Evolutionary conservation across 257 asterid species (phyloP), one percentile per base, ranked within the genome.

Genomic region (Solanum raphanifolium): DNA sequence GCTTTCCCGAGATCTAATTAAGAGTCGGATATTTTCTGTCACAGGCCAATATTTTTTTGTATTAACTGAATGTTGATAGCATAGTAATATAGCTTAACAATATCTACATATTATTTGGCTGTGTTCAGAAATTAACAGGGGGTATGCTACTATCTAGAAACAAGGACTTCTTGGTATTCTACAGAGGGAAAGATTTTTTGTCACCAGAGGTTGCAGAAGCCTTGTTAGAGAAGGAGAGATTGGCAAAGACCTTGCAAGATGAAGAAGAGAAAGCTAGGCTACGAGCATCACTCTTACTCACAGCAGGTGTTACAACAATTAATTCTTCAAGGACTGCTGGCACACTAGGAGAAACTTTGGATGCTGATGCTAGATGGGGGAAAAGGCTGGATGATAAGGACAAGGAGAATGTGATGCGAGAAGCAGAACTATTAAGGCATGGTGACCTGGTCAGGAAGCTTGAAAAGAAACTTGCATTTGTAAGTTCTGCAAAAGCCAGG

Each of bases 151-250:
- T 97, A 87, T 97, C 99, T 23, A 92, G 97, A 90, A 97, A 95
- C 95, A 97, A 96, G 94, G 99, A 96, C 86, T 97, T 92, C 92
- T 91, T 97, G 88, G 99, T 97, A 89, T 97, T 90, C 89, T 97
- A 94, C 23, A 88, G 99, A 88, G 99, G 99, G 81, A 97, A 97
- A 91, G 93, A 96, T 88, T 97, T 97, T 91, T 92, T 96, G 89
- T 91, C 98, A 78, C 96, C 95, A 1, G 98, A 95, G 34, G 98
- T 97, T 85, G 93, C 99, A 10, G 95, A 97, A 88, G 98, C 92
- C 72, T 92, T 97, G 88, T 88, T 97, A 89, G 99, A 97, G 88
- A 94, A 96, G 78, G 99, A 96, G 93, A 97, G 90, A 88, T 83
- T 93, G 91, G 99, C 98, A 2, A 97, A 91, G 79, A 13, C 93